phyloP scores from a whole-genome alignment of 2,329 filamentous ascomycete genomes.

The Cladosporium sp. region DNA sequence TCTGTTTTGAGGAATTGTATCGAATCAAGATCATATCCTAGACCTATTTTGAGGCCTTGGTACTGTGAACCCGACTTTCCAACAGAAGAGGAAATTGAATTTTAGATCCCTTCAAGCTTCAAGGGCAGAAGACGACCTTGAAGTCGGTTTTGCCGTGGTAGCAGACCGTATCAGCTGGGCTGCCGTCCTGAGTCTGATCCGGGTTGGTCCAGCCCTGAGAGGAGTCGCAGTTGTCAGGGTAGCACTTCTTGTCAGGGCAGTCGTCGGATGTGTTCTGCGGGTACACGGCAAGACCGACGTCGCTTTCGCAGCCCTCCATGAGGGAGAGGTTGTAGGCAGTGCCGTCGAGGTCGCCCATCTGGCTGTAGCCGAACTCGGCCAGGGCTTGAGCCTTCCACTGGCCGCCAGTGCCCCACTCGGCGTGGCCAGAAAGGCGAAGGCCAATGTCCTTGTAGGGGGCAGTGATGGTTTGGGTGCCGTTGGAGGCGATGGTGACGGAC shows the following conservation, averaged over 20 bases:
- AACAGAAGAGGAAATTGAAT: too few species aligned
- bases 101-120: too few species aligned
- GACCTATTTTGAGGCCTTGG: too few species aligned
- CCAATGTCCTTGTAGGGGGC: conserved; percentile 24
- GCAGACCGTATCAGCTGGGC: conserved; percentile 29
- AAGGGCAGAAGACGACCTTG: conserved; percentile 27
- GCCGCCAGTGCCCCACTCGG: conserved; percentile 23
- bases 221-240: conserved; percentile 18
- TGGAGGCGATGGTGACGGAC: conserved; percentile 17
- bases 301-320: conserved; percentile 24
- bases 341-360: conserved; percentile 21
- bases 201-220: conserved; percentile 26
- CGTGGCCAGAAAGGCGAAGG: conserved; percentile 27
- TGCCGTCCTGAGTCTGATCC: conserved; percentile 21
- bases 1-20: too few species aligned
- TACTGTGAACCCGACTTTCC: too few species aligned
- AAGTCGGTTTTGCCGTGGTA: conserved; percentile 28
- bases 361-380: conserved; percentile 27
- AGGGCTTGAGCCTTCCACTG: conserved; percentile 27
- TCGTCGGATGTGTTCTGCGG: too few species aligned
- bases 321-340: conserved; percentile 18
- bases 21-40: too few species aligned
- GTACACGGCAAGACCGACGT: conserved; percentile 23
- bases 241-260: conserved; percentile 14
- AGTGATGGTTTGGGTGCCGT: conserved; percentile 15